Percentiles rank a stretch among this genome's conserved stretches.
These are phyloP conservation scores for Eustoma russellianum DNA, from an alignment of 257 asterid genomes.

Conservation along the genomic window DNA sequence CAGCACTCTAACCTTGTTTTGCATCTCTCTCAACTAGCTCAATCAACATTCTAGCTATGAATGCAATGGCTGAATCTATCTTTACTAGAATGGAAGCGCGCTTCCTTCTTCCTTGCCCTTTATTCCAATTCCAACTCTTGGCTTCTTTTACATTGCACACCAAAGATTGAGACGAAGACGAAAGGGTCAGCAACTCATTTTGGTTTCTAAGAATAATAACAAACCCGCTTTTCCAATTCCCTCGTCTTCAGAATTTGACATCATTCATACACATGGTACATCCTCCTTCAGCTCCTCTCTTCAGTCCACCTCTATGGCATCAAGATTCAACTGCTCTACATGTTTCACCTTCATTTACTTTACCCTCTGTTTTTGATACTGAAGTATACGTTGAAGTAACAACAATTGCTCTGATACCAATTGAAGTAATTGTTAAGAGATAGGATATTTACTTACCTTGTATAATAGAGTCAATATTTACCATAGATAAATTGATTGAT, in stretches of 20 bases:
- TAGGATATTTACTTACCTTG: too few species aligned
- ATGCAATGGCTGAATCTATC: slow-evolving; percentile 20
- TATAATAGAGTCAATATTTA: too few species aligned
- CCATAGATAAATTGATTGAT: too few species aligned
- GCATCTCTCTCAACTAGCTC: not conserved
- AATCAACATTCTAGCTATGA: not conserved
- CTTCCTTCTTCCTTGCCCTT: slow-evolving; percentile 21
- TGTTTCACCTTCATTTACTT: too few species aligned
- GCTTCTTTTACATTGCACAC: slow-evolving; percentile 17
- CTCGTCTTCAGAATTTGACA: slow-evolving; percentile 28
- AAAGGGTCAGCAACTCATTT: slow-evolving; percentile 25
- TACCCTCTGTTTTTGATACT: too few species aligned
- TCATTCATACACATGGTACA: slow-evolving; percentile 58
- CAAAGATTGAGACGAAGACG: slow-evolving; percentile 16
- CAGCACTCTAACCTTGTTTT: not conserved
- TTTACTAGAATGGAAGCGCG: slow-evolving; percentile 9
- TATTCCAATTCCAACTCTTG: slow-evolving; percentile 9
- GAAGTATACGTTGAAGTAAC: too few species aligned
- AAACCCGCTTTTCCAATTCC: slow-evolving; percentile 11
- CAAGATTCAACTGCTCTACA: too few species aligned
- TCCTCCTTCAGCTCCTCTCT: too few species aligned
- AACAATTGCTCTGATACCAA: too few species aligned
- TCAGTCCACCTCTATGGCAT: too few species aligned
- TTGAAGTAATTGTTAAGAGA: too few species aligned
- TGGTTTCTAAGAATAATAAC: slow-evolving; percentile 11